Conservation (phyloP, 768 basidiomycete species). For the Rhodotorula paludigena region DNA sequence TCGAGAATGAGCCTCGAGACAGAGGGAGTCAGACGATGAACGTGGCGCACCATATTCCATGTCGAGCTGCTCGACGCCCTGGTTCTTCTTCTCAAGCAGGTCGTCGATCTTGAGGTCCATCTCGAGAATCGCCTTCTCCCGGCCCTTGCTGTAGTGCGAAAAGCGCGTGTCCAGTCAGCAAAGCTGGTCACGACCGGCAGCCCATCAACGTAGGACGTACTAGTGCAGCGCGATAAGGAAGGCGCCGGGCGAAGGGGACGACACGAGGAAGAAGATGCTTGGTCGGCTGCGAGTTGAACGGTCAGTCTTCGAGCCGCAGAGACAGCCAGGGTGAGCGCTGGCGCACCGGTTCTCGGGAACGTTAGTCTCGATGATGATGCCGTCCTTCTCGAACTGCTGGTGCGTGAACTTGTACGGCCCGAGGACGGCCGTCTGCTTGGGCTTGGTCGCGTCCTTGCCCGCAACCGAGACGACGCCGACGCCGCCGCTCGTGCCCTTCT, state of each 20-base stretch:
- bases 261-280: constrained; percentile 98
- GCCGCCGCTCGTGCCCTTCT: constrained; percentile 61
- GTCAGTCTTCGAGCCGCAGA: neutral
- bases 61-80: constrained; percentile 92
- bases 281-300: constrained; percentile 60
- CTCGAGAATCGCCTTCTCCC: constrained; percentile 97
- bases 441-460: constrained; percentile 89
- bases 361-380: constrained; percentile 97
- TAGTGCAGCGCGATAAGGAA: constrained; percentile 99
- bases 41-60: constrained; percentile 83
- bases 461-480: constrained; percentile 94
- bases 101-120: constrained; percentile 98
- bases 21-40: neutral
- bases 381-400: constrained; percentile 96
- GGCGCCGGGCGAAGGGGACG: constrained; percentile 92
- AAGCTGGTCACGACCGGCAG: neutral
- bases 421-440: constrained; percentile 69
- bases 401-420: constrained; percentile 98
- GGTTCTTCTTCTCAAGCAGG: constrained; percentile 97
- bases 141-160: constrained; percentile 53
- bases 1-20: neutral
- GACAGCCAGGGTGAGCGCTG: constrained; percentile 9
- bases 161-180: neutral
- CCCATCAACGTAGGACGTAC: constrained; percentile 51
- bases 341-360: constrained; percentile 93